Evolutionary conservation across 352 stramenopile species (phyloP).

Genomic region (Globisporangium uncinulatum): DNA sequence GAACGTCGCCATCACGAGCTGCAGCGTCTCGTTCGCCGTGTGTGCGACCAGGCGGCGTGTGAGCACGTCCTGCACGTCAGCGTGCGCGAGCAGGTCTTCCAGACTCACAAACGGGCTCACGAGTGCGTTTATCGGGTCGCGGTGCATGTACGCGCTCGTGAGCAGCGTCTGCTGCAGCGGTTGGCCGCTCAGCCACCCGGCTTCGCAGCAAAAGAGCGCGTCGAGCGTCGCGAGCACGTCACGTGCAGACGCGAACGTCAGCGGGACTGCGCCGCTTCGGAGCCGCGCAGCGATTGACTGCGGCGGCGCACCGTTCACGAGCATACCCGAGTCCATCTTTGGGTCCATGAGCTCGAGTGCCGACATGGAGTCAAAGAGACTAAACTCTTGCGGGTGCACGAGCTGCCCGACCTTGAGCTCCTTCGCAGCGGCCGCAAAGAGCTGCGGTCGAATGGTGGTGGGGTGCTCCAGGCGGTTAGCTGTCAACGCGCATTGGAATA

Average conservation of each 20-base stretch:
- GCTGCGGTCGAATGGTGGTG: background rate
- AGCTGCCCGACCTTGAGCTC: slow-evolving; percentile 79
- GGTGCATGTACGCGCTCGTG: slow-evolving; percentile 87
- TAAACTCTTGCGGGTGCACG: slow-evolving; percentile 80
- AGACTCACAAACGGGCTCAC: slow-evolving; percentile 22
- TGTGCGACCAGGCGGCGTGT: slow-evolving; percentile 22
- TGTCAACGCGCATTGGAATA: background rate
- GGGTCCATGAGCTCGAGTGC: slow-evolving; percentile 92
- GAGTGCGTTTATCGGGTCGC: slow-evolving; percentile 66
- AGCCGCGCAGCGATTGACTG: slow-evolving; percentile 54
- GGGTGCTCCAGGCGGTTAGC: background rate
- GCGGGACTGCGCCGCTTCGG: slow-evolving; percentile 24
- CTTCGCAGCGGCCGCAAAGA: slow-evolving; percentile 37
- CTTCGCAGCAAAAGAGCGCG: slow-evolving; percentile 66
- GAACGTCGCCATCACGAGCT: slow-evolving; percentile 67
- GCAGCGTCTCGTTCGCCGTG: slow-evolving; percentile 43
- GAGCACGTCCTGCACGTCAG: slow-evolving; percentile 25
- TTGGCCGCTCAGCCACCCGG: slow-evolving; percentile 80
- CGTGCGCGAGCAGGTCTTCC: slow-evolving; percentile 14
- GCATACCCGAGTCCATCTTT: slow-evolving; percentile 92
- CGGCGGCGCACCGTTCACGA: slow-evolving; percentile 50
- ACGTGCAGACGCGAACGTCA: slow-evolving; percentile 57
- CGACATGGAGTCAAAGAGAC: slow-evolving; percentile 93
- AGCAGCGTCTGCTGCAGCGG: slow-evolving; percentile 86
- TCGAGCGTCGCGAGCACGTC: slow-evolving; percentile 76